Conservation (phyloP, 164 flowering plant species). For the Stephania japonica region DNA sequence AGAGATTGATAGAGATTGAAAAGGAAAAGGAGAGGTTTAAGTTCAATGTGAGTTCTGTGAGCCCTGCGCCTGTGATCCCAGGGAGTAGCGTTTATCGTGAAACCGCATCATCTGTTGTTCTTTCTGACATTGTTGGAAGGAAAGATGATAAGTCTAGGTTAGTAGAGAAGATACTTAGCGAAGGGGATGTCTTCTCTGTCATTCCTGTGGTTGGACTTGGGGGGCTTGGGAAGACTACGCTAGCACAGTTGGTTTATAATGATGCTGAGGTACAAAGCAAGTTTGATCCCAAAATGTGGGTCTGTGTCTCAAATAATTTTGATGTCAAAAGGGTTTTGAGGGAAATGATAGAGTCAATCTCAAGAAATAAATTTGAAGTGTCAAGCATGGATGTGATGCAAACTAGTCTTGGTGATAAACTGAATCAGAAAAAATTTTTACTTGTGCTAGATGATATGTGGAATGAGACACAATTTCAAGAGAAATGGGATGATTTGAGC, state of each 20-base stretch:
- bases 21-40: not conserved
- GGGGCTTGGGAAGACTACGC: constrained; percentile 4
- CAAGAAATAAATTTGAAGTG: not conserved
- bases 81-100: not conserved
- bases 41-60: not conserved
- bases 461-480: not conserved
- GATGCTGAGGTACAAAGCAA: not conserved
- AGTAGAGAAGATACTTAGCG: not conserved
- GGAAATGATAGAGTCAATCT: not conserved
- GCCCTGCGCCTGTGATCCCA: not conserved
- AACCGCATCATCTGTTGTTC: not conserved
- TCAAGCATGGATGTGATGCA: not conserved
- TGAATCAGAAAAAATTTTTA: constrained; percentile 1
- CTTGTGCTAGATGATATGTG: constrained; percentile 6
- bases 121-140: not conserved
- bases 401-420: not conserved
- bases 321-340: constrained; percentile 1
- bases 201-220: not conserved
- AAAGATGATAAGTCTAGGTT: not conserved
- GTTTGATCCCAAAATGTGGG: not conserved
- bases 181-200: not conserved
- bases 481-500: not conserved
- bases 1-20: not conserved
- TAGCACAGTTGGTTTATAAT: not conserved
- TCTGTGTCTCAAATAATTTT: not conserved